Evolutionary conservation across 2,329 filamentous ascomycete genomes (phyloP).

Genomic region (Trichoderma sp.): DNA sequence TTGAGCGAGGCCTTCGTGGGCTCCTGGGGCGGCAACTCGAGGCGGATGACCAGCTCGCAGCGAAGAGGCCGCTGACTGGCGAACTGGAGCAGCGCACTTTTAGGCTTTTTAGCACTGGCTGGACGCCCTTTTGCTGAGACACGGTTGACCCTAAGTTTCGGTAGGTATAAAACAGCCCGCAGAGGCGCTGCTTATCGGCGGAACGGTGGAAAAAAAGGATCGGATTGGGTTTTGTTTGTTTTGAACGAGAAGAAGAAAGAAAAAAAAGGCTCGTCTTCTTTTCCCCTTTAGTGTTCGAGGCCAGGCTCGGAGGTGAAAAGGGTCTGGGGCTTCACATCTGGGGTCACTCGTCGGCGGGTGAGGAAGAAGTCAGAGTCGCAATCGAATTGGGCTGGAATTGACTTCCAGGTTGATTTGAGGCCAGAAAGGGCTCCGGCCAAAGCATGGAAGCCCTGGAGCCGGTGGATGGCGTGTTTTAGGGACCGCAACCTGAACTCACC

Average conservation of each 20-base stretch:
- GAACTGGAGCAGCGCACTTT: neutral
- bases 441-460: neutral
- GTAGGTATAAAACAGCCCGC: neutral
- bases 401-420: neutral
- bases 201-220: neutral
- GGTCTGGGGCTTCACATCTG: neutral
- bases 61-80: conserved; percentile 11
- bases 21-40: conserved; percentile 2
- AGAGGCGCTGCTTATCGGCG: neutral
- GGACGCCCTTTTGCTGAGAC: neutral
- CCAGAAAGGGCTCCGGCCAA: no score
- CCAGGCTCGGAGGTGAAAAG: conserved; percentile 1
- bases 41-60: conserved; percentile 17
- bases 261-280: no score
- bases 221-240: neutral
- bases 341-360: conserved; percentile 8
- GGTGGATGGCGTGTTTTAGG: conserved; percentile 23
- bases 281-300: neutral
- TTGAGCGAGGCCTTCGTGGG: neutral
- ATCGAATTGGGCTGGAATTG: conserved; percentile 16
- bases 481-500: neutral
- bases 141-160: neutral
- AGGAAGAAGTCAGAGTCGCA: conserved; percentile 7
- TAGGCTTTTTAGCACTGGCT: conserved; percentile 24
- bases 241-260: no score